Evolutionary conservation across 2,329 filamentous ascomycete species (phyloP).

Genomic region (Corynespora cassiicola): DNA sequence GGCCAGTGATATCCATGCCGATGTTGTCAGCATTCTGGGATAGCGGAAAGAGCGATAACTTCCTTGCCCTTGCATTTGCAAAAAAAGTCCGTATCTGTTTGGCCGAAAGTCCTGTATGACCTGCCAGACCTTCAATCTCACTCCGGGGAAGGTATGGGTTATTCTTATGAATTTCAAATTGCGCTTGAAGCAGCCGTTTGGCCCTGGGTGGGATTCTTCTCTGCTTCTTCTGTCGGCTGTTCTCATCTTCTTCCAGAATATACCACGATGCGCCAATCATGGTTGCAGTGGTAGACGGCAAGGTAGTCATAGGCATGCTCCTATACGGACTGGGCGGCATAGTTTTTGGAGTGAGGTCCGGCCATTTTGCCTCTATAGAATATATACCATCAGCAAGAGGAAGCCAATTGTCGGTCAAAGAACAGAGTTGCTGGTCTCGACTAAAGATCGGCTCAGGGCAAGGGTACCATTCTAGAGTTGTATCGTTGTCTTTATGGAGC

Average conservation of each 20-base stretch:
- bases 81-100: slow-evolving; percentile 30
- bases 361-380: no score
- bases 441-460: no score
- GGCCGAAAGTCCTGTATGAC: slow-evolving; percentile 19
- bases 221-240: slow-evolving; percentile 12
- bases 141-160: slow-evolving; percentile 27
- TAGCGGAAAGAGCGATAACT: slow-evolving; percentile 12
- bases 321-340: no score
- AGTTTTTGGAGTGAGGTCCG: no score
- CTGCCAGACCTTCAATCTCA: slow-evolving; percentile 16
- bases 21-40: slow-evolving; percentile 10
- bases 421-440: no score
- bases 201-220: slow-evolving; percentile 19
- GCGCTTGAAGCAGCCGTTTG: slow-evolving; percentile 20
- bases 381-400: no score
- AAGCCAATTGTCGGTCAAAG: no score
- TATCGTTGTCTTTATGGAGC: no score
- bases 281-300: no score
- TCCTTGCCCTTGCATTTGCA: slow-evolving; percentile 28
- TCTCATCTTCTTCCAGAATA: slow-evolving; percentile 4
- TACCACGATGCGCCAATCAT: no score
- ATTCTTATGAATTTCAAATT: slow-evolving; percentile 23
- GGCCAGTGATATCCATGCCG: slow-evolving; percentile 25
- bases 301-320: no score
- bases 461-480: no score